These are phyloP conservation scores for Kondoa malvinella DNA, from an alignment of 768 basidiomycete species.

Conservation along the genomic window DNA sequence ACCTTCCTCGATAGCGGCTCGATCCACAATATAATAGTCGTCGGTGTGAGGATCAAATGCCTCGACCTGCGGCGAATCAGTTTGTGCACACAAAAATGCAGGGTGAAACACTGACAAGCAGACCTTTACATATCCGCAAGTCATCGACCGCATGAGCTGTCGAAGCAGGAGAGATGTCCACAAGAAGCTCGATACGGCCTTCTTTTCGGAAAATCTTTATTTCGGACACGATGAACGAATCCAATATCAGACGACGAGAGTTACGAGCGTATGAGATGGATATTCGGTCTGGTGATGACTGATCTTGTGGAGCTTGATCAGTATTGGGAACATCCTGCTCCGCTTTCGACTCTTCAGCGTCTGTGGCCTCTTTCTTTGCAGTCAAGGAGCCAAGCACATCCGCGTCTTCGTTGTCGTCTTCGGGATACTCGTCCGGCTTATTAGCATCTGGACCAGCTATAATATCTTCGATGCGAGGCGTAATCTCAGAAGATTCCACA, in stretches of 20 bases:
- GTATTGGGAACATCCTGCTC: slow-evolving; percentile 14
- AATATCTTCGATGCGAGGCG: background rate
- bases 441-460: background rate
- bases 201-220: slow-evolving; percentile 64
- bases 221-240: slow-evolving; percentile 68
- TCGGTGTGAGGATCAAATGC: slow-evolving; percentile 29
- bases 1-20: slow-evolving; percentile 21
- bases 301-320: background rate
- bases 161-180: slow-evolving; percentile 34
- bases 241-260: slow-evolving; percentile 65
- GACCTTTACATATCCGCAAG: slow-evolving; percentile 42
- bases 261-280: slow-evolving; percentile 91
- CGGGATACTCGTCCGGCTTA: background rate
- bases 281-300: slow-evolving; percentile 35
- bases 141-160: slow-evolving; percentile 10
- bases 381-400: slow-evolving; percentile 1
- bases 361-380: background rate
- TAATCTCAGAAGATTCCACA: background rate
- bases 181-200: slow-evolving; percentile 64
- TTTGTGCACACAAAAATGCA: background rate
- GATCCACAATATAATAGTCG: slow-evolving; percentile 28
- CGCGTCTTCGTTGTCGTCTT: slow-evolving; percentile 1
- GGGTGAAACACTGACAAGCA: slow-evolving; percentile 43
- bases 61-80: slow-evolving; percentile 27
- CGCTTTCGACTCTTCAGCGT: background rate